These are phyloP conservation scores for Gaultheria prostrata DNA, from an alignment of 148 eudicot genomes.

Conservation along the genomic window DNA sequence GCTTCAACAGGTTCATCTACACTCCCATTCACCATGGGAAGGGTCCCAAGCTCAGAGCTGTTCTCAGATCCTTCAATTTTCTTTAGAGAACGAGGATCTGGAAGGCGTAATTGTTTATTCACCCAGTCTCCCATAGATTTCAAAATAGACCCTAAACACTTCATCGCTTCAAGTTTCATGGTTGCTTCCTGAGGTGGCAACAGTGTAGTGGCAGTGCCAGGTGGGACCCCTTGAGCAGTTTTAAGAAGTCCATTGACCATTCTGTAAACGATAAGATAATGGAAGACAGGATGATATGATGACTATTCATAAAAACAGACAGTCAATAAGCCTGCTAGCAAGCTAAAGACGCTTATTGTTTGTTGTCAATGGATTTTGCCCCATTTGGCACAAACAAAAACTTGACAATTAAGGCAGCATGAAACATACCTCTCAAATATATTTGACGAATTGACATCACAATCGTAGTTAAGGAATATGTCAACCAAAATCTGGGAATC, in stretches of 20 bases:
- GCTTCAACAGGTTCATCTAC: conserved; percentile 68
- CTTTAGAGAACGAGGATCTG: conserved; percentile 68
- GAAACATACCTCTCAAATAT: conserved; percentile 88
- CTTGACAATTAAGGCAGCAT: neutral
- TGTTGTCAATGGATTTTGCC: neutral
- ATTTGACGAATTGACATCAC: conserved; percentile 98
- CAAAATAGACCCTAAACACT: conserved; percentile 77
- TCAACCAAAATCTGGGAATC: conserved; percentile 98
- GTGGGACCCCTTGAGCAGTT: conserved; percentile 99
- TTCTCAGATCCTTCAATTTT: conserved; percentile 49
- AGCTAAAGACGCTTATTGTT: neutral
- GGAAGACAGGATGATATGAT: neutral
- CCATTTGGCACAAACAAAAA: neutral
- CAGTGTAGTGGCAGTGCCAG: conserved; percentile 78
- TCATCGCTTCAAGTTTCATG: conserved; percentile 95
- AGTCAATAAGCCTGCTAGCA: neutral
- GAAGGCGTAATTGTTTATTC: conserved; percentile 86
- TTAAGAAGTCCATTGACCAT: conserved; percentile 99
- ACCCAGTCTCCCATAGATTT: conserved; percentile 99
- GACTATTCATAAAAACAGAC: neutral
- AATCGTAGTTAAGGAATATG: conserved; percentile 95
- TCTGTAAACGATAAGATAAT: conserved; percentile 41
- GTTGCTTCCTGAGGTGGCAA: conserved; percentile 87
- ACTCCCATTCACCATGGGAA: conserved; percentile 63
- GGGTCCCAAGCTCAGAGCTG: conserved; percentile 55